Conservation (phyloP, 768 basidiomycete genomes). For the Calocera cornea region DNA sequence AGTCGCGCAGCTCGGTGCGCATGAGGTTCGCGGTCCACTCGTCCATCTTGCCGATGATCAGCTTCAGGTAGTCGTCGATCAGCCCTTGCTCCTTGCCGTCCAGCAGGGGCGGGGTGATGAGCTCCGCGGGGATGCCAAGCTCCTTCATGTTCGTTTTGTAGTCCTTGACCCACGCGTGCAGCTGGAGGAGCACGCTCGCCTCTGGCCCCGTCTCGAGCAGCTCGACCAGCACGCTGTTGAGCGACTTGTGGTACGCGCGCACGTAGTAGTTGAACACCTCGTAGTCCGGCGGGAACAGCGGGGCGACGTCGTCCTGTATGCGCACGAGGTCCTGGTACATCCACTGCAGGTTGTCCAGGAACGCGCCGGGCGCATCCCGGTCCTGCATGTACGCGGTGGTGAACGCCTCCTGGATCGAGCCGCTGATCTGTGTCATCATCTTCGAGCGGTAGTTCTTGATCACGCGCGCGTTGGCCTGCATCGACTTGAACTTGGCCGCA, state of each 20-base stretch:
- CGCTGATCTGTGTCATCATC: constrained; percentile 62
- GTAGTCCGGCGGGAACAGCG: constrained; percentile 85
- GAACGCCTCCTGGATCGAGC: constrained; percentile 61
- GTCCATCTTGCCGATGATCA: constrained; percentile 89
- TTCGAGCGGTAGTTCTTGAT: constrained; percentile 94
- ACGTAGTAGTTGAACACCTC: constrained; percentile 74
- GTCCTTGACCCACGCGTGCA: constrained; percentile 92
- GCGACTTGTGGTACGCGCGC: constrained; percentile 77
- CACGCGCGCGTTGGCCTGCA: constrained; percentile 82
- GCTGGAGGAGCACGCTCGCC: constrained; percentile 70
- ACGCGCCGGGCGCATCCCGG: constrained; percentile 50
- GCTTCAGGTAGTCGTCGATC: constrained; percentile 87
- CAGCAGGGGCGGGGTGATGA: constrained; percentile 78
- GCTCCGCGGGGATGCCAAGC: constrained; percentile 64
- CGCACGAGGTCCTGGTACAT: constrained; percentile 89
- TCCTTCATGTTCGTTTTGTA: constrained; percentile 94
- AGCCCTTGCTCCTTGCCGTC: constrained; percentile 87
- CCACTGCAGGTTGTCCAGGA: constrained; percentile 72
- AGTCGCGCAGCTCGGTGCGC: constrained; percentile 77
- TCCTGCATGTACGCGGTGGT: constrained; percentile 49
- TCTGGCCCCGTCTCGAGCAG: constrained; percentile 65
- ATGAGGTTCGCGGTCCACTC: constrained; percentile 94
- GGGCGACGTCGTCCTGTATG: constrained; percentile 79
- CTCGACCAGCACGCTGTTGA: constrained; percentile 58
- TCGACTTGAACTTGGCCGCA: constrained; percentile 82